A percentile compares a stretch with the other conserved stretches of the same genome.
Evolutionary conservation across 2,329 filamentous ascomycete genomes (phyloP).

Genomic region (Apiospora koreana): DNA sequence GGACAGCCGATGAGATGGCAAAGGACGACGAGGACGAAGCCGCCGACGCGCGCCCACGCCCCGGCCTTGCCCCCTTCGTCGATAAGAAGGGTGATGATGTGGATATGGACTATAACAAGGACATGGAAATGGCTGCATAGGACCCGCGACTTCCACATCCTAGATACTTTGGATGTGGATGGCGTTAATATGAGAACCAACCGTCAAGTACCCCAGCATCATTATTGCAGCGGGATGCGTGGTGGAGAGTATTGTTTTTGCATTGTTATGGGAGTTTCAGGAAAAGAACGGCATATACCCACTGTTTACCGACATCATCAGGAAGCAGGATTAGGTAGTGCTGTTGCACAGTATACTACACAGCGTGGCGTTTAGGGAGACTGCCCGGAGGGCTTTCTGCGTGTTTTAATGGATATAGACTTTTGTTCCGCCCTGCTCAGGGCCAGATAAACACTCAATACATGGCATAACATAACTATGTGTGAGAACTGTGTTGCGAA

Average conservation of each 20-base stretch:
- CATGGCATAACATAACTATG: too few relatives aligned
- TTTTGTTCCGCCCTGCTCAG: not conserved
- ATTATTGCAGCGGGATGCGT: too few relatives aligned
- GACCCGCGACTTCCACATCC: too few relatives aligned
- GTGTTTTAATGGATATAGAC: not conserved
- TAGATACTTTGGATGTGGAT: too few relatives aligned
- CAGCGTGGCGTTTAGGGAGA: too few relatives aligned
- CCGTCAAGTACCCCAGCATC: too few relatives aligned
- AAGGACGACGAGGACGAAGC: slow-evolving; percentile 7
- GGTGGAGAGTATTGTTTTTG: not conserved
- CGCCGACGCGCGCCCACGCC: not conserved
- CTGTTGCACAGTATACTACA: not conserved
- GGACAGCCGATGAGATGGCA: not conserved
- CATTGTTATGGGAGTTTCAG: not conserved
- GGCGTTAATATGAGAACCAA: too few relatives aligned
- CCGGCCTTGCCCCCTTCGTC: slow-evolving; percentile 14
- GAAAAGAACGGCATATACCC: not conserved
- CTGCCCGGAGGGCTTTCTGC: not conserved
- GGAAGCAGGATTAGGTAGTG: too few relatives aligned
- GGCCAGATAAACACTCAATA: not conserved
- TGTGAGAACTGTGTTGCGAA: too few relatives aligned
- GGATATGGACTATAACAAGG: not conserved
- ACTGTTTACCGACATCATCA: not conserved
- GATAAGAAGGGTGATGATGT: not conserved
- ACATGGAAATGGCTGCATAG: too few relatives aligned